Evolutionary conservation across 805 yeast species (phyloP), one percentile per base, ranked within the genome.

Genomic region (Starmera caribaea): DNA sequence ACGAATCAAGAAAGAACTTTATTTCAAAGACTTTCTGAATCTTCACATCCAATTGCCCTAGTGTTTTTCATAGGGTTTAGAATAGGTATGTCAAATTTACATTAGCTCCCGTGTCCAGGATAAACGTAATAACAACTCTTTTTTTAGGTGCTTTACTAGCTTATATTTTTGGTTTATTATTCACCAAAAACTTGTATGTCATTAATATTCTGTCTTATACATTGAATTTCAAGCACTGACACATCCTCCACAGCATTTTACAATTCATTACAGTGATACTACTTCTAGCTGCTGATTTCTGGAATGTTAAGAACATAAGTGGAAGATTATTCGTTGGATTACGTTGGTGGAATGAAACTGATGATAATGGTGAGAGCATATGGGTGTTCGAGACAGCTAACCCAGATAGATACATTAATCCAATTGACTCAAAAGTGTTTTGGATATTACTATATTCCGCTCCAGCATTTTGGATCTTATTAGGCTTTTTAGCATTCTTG

Each of bases 321-420:
- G 98, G 98, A 1, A 66, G 97, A 42, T 71, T 86, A 41, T 61
- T 90, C 41, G 97, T 92, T 5, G 97, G 97, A 0, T 68, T 92
- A 46, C 71, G 94, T 47, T 90, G 98, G 98, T 90, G 97, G 96
- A 92, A 90, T 57, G 97, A 90, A 56, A 70, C 88, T 0, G 66
- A 72, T 26, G 67, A 64, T 15, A 58, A 71, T 8, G 67, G 73
- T 14, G 69, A 64, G 7, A 59, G 72, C 29, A 52, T 53, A 41
- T 86, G 95, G 95, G 95, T 87, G 16, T 86, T 86, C 53, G 95
- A 86, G 57, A 77, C 87, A 3, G 89, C 92, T 4, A 85, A 84
- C 53, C 82, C 84, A 8, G 62, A 65, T 34, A 64, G 82, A 42
- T 67, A 69, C 47, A 83, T 90, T 52, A 90, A 90, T 54, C 96